Conservation (phyloP, 345 rosid genomes). For the Arabis hirsuta region DNA sequence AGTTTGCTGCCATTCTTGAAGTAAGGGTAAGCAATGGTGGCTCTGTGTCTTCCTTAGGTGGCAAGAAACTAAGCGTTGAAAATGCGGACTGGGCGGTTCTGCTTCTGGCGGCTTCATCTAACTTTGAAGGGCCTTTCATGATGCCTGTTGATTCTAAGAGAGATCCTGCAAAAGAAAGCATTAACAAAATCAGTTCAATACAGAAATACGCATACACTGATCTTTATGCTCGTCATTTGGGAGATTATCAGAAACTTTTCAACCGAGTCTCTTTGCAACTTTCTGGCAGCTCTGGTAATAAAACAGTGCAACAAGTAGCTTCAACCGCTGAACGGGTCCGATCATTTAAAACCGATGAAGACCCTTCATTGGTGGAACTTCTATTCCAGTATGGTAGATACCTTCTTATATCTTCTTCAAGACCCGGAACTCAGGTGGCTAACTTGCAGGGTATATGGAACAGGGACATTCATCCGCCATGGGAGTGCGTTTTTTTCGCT, state of each 20-base stretch:
- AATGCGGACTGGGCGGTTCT: slow-evolving; percentile 82
- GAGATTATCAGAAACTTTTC: slow-evolving; percentile 78
- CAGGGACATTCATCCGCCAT: slow-evolving; percentile 69
- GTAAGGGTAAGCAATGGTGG: slow-evolving; percentile 68
- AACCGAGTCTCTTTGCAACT: slow-evolving; percentile 74
- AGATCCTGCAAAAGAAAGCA: slow-evolving; percentile 60
- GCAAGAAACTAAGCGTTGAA: slow-evolving; percentile 66
- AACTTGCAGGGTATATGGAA: slow-evolving; percentile 98
- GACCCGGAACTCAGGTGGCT: slow-evolving; percentile 92
- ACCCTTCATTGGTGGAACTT: slow-evolving; percentile 84
- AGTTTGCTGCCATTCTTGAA: slow-evolving; percentile 69
- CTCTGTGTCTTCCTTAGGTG: slow-evolving; percentile 52
- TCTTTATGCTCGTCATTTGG: slow-evolving; percentile 66
- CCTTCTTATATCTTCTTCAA: slow-evolving; percentile 86
- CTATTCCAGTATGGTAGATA: slow-evolving; percentile 85
- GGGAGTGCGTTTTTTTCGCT: slow-evolving; percentile 71
- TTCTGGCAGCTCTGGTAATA: slow-evolving; percentile 48
- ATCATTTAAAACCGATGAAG: slow-evolving; percentile 75
- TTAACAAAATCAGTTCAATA: slow-evolving; percentile 48
- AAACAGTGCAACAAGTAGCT: slow-evolving; percentile 34
- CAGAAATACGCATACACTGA: slow-evolving; percentile 62
- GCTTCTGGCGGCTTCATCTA: slow-evolving; percentile 65
- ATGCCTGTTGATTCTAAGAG: slow-evolving; percentile 73
- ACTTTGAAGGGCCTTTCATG: slow-evolving; percentile 80
- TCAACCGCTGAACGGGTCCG: slow-evolving; percentile 76